These are phyloP conservation scores for Sugiyamaella valdiviana DNA, from an alignment of 805 yeast genomes.

Conservation along the genomic window DNA sequence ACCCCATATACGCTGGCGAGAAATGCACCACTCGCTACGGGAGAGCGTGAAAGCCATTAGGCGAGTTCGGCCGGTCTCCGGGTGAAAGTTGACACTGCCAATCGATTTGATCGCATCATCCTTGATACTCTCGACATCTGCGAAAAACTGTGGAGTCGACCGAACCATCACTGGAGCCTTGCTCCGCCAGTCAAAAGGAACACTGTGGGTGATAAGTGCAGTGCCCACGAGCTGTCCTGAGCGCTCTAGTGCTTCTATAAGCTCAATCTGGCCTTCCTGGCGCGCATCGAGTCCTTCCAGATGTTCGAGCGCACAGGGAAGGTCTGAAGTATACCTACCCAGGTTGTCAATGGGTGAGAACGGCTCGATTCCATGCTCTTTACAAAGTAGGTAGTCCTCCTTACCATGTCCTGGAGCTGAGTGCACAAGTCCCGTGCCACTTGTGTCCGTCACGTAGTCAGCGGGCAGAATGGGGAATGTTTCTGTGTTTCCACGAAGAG, in stretches of 20 bases:
- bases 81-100: slow-evolving; percentile 60
- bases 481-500: slow-evolving; percentile 34
- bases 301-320: slow-evolving; percentile 22
- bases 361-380: slow-evolving; percentile 48
- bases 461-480: slow-evolving; percentile 65
- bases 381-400: slow-evolving; percentile 79
- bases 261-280: slow-evolving; percentile 45
- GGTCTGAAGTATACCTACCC: slow-evolving; percentile 48
- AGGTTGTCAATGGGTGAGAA: slow-evolving; percentile 72
- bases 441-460: slow-evolving; percentile 66
- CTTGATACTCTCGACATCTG: slow-evolving; percentile 73
- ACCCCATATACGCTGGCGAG: slow-evolving; percentile 96
- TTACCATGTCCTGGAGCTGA: slow-evolving; percentile 98
- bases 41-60: slow-evolving; percentile 64
- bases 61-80: slow-evolving; percentile 66
- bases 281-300: slow-evolving; percentile 59
- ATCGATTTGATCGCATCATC: slow-evolving; percentile 54
- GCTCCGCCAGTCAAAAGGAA: slow-evolving; percentile 97
- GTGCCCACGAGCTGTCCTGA: slow-evolving; percentile 43
- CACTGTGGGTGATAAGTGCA: slow-evolving; percentile 59
- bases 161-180: slow-evolving; percentile 92
- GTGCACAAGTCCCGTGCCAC: slow-evolving; percentile 96
- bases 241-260: slow-evolving; percentile 41
- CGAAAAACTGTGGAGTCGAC: slow-evolving; percentile 96
- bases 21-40: slow-evolving; percentile 95